phyloP scores from a whole-genome alignment of 164 flowering plant species.

The Buxus sempervirens region DNA sequence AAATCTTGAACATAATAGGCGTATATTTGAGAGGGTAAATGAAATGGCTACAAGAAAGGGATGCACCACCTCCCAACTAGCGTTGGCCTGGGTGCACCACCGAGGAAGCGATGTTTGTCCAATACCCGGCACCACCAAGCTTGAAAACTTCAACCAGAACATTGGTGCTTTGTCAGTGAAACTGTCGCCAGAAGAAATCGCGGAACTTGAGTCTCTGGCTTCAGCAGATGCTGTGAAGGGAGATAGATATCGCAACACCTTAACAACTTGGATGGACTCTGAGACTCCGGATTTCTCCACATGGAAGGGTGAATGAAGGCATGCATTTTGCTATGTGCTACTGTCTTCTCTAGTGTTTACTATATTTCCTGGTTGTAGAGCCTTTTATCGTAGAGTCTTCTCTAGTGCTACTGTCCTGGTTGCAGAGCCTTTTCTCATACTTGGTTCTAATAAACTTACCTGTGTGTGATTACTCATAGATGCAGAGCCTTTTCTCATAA shows the following conservation, averaged over 20 bases:
- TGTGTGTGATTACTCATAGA: too few species aligned
- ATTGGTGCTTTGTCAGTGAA: conserved; percentile 40
- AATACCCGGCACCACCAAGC: conserved; percentile 49
- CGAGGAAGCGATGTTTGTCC: conserved; percentile 29
- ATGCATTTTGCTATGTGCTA: neutral
- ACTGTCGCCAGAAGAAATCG: conserved; percentile 35
- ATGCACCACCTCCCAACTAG: conserved; percentile 35
- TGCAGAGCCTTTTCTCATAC: too few species aligned
- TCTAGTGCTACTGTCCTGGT: too few species aligned
- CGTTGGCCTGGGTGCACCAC: conserved; percentile 45
- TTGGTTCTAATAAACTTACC: too few species aligned
- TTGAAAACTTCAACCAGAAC: conserved; percentile 39
- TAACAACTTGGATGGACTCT: conserved; percentile 11
- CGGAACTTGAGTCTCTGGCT: conserved; percentile 31
- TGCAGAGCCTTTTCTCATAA: too few species aligned
- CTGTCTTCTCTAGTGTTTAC: neutral
- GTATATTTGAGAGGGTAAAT: conserved; percentile 22
- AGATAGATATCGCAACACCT: conserved; percentile 17
- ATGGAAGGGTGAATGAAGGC: conserved; percentile 19
- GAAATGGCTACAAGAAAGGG: conserved; percentile 31
- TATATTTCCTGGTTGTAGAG: neutral
- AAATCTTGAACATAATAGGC: conserved; percentile 30
- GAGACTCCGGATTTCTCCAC: conserved; percentile 29
- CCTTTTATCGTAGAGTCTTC: too few species aligned
- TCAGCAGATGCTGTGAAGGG: conserved; percentile 31